These are phyloP conservation scores for Phytophthora nicotianae DNA, from an alignment of 352 stramenopile genomes.

Conservation along the genomic window DNA sequence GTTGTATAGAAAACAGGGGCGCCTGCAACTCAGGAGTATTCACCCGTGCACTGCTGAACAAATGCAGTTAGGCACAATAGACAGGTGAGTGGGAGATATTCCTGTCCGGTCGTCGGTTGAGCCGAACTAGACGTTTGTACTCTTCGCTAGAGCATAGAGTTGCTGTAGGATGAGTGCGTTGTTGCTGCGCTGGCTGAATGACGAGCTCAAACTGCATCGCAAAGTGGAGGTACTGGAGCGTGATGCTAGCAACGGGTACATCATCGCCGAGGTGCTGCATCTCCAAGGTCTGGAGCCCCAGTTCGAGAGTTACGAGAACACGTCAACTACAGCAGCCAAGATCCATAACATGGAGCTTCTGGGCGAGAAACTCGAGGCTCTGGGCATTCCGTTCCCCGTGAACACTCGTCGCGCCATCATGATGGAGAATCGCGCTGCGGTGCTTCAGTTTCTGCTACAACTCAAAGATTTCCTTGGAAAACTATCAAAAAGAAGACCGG, in stretches of 20 bases:
- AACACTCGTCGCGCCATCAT: constrained; percentile 57
- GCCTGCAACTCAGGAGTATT: neutral
- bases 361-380: constrained; percentile 38
- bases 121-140: neutral
- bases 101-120: constrained; percentile 32
- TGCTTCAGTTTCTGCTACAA: constrained; percentile 65
- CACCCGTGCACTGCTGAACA: no score
- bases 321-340: constrained; percentile 36
- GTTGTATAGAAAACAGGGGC: neutral
- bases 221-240: constrained; percentile 58
- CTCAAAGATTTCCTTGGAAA: constrained; percentile 58
- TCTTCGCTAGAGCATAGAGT: neutral
- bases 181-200: constrained; percentile 70
- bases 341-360: constrained; percentile 72
- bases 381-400: constrained; percentile 49
- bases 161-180: constrained; percentile 53
- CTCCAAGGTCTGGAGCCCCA: constrained; percentile 50
- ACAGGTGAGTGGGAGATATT: constrained; percentile 21
- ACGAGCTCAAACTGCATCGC: constrained; percentile 56
- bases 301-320: constrained; percentile 55
- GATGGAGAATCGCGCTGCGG: constrained; percentile 62
- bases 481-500: constrained; percentile 21
- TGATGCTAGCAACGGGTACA: constrained; percentile 73
- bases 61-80: neutral
- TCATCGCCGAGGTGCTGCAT: constrained; percentile 68